Evolutionary conservation across 148 eudicot species (phyloP), one percentile per base, ranked within the genome.

Genomic region (Silene conica): DNA sequence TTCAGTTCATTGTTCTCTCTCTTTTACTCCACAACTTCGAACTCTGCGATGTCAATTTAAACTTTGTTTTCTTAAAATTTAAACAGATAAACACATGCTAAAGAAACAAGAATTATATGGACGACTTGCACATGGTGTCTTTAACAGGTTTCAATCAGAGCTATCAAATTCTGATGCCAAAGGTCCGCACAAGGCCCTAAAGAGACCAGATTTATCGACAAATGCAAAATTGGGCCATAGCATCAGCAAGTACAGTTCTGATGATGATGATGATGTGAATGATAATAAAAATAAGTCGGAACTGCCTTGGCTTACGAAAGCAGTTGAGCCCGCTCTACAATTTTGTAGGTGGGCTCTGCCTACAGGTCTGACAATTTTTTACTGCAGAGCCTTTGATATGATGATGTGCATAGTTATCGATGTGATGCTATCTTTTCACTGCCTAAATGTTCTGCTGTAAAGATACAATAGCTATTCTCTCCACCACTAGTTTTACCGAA

Each of bases 241-340:
- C 45, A 57, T 77, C 25, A 75, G 70, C 68, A 88, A 82, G 80
- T 81, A 80, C 79, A 85, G 74, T 73, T 87, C 89, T 12, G 81
- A 86, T 59, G 87, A 91, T 45, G 87, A 91, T 34, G 97, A 89
- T 67, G 96, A 85, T 69, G 59, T 79, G 69, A 78, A 63, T 77
- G 78, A 82, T 77, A 85, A 73, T 72, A 89, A 83, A 73, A 84
- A 85, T 83, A 94, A 84, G 69, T 74, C 75, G 65, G 98, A 92
- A 76, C 85, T 86, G 82, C 90, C 90, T 73, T 95, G 97, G 92
- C 80, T 94, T 55, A 59, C 87, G 28, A 95, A 88, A 79, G 93
- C 93, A 71, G 84, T 95, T 67, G 98, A 95, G 71, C 96, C 98
- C 23, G 97, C 97, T 11, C 69, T 92, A 74, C 96, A 92, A 48